Percentiles rank a stretch among this genome's conserved stretches.
Conservation (phyloP, 371 early-diverging fungal genomes). For the Mortierella sp. region DNA sequence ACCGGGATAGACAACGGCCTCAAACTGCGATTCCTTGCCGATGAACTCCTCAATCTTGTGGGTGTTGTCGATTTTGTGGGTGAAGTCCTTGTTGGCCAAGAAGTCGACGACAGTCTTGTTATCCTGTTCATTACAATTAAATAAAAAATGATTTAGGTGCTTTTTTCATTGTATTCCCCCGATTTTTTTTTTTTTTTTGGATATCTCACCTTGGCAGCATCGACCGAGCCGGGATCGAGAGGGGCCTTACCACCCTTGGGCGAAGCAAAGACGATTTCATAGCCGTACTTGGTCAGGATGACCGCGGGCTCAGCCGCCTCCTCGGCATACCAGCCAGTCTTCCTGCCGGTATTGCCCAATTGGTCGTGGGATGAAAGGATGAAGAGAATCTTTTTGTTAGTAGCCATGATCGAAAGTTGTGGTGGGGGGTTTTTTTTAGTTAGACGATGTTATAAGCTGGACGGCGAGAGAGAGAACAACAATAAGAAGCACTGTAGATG, state of each 20-base stretch:
- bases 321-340: slow-evolving; percentile 47
- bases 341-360: slow-evolving; percentile 28
- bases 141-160: not conserved
- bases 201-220: slow-evolving; percentile 56
- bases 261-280: slow-evolving; percentile 58
- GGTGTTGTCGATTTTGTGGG: slow-evolving; percentile 49
- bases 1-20: slow-evolving; percentile 60
- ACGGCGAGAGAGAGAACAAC: too few relatives aligned
- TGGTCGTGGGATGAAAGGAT: slow-evolving; percentile 38
- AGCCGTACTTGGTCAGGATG: slow-evolving; percentile 44
- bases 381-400: slow-evolving; percentile 35
- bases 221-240: slow-evolving; percentile 56
- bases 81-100: slow-evolving; percentile 49
- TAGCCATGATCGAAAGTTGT: not conserved
- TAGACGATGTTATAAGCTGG: too few relatives aligned
- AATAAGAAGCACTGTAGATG: too few relatives aligned
- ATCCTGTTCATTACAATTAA: slow-evolving; percentile 2
- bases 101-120: slow-evolving; percentile 31
- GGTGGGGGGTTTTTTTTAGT: not conserved
- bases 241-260: slow-evolving; percentile 62
- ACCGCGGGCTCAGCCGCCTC: slow-evolving; percentile 59
- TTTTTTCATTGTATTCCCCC: too few relatives aligned
- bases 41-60: slow-evolving; percentile 50
- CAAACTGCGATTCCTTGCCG: slow-evolving; percentile 45
- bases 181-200: too few relatives aligned